A percentile compares a stretch with the other conserved stretches of the same genome.
phyloP scores from a whole-genome alignment of 805 yeast genomes.

The Spathaspora hagerdaliae region DNA sequence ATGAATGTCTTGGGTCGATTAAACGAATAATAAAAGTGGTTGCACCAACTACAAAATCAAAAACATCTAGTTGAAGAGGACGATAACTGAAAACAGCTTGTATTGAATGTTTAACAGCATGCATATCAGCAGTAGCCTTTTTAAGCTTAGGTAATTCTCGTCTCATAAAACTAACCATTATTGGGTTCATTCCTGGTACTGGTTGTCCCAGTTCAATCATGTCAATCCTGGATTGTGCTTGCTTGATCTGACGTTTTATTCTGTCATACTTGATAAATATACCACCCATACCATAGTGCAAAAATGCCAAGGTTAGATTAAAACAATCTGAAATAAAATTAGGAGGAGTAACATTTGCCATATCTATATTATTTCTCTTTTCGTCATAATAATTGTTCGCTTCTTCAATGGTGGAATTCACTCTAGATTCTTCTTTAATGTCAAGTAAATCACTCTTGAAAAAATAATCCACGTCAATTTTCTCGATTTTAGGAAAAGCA shows the following conservation, averaged over 20 bases:
- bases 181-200: slow-evolving; percentile 22
- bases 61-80: slow-evolving; percentile 57
- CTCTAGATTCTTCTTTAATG: slow-evolving; percentile 75
- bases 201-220: slow-evolving; percentile 35
- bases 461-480: slow-evolving; percentile 72
- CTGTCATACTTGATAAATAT: slow-evolving; percentile 53
- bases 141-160: slow-evolving; percentile 48
- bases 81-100: slow-evolving; percentile 59
- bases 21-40: slow-evolving; percentile 66
- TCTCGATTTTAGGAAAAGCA: slow-evolving; percentile 62
- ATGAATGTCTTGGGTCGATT: slow-evolving; percentile 67
- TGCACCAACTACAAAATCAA: slow-evolving; percentile 76
- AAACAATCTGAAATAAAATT: slow-evolving; percentile 94
- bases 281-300: slow-evolving; percentile 91
- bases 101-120: slow-evolving; percentile 52
- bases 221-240: slow-evolving; percentile 46
- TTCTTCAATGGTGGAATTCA: slow-evolving; percentile 71
- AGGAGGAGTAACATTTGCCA: slow-evolving; percentile 8
- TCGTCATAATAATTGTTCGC: slow-evolving; percentile 53
- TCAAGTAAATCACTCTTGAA: slow-evolving; percentile 52
- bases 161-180: slow-evolving; percentile 17
- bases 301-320: slow-evolving; percentile 69
- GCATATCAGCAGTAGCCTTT: slow-evolving; percentile 28
- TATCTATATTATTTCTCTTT: slow-evolving; percentile 29
- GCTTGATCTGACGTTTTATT: slow-evolving; percentile 45